phyloP scores from a whole-genome alignment of 139 green algal genomes.

The Coelastrella sp. region DNA sequence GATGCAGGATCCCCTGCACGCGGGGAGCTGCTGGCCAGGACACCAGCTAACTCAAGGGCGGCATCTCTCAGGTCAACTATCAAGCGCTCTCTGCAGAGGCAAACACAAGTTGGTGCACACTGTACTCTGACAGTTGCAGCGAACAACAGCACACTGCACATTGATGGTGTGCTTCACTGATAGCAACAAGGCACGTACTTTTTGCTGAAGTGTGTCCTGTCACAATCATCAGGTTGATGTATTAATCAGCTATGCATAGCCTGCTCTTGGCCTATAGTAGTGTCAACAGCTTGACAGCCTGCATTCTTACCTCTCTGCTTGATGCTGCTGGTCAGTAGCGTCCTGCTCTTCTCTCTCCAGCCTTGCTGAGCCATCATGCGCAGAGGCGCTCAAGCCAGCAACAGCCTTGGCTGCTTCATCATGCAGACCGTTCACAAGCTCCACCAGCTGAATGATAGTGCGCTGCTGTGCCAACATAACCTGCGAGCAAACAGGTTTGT shows the following conservation, averaged over 20 bases:
- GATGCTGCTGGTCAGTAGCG: background rate
- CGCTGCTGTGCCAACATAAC: constrained; percentile 76
- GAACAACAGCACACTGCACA: too few relatives aligned
- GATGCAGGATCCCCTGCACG: too few relatives aligned
- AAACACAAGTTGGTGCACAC: too few relatives aligned
- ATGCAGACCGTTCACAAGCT: constrained; percentile 49
- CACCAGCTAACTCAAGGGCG: constrained; percentile 1
- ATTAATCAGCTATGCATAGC: too few relatives aligned
- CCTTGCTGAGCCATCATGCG: constrained; percentile 27
- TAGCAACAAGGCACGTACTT: too few relatives aligned
- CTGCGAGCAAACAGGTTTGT: constrained; percentile 38
- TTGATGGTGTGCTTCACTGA: too few relatives aligned
- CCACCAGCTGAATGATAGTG: constrained; percentile 68
- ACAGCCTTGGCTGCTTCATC: constrained; percentile 11
- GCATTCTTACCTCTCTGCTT: background rate
- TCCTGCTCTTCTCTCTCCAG: constrained; percentile 12
- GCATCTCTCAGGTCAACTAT: constrained; percentile 58
- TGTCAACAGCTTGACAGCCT: background rate
- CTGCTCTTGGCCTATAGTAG: too few relatives aligned
- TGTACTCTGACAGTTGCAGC: too few relatives aligned
- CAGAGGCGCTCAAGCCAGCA: background rate
- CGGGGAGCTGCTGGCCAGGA: background rate
- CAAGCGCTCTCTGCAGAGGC: constrained; percentile 55
- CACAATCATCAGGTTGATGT: too few relatives aligned
- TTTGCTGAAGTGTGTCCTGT: too few relatives aligned